A percentile compares a stretch with the other conserved stretches of the same genome.
These are phyloP conservation scores for Agaricus blazei DNA, from an alignment of 768 basidiomycete genomes.

Conservation along the genomic window DNA sequence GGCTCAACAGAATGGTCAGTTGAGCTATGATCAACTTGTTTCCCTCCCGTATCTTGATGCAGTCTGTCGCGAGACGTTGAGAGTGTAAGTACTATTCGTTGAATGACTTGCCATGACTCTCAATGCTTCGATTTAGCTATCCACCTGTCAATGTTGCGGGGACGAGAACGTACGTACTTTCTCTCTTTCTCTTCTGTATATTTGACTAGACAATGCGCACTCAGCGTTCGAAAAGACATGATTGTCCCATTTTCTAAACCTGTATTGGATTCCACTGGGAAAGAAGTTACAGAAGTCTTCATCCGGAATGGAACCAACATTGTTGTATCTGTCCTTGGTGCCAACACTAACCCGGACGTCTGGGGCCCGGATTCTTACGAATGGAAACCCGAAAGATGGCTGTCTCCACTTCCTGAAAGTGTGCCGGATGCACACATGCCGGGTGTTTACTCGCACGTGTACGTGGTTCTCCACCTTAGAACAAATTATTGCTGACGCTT, in stretches of 20 bases:
- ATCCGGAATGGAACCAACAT: conserved; percentile 32
- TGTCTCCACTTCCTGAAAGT: conserved; percentile 21
- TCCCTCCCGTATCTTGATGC: conserved; percentile 32
- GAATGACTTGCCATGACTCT: not conserved
- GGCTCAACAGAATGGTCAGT: conserved; percentile 22
- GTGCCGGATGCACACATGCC: conserved; percentile 32
- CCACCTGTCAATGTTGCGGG: conserved; percentile 18
- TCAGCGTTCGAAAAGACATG: conserved; percentile 17
- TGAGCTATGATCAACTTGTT: conserved; percentile 33
- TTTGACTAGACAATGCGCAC: too few relatives aligned
- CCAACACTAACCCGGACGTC: conserved; percentile 32
- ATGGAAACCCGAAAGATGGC: conserved; percentile 49
- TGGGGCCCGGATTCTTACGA: conserved; percentile 45
- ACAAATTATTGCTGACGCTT: not conserved
- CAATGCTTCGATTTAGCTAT: conserved; percentile 7
- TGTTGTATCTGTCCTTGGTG: conserved; percentile 24
- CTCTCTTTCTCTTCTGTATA: too few relatives aligned
- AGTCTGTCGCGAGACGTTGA: conserved; percentile 31
- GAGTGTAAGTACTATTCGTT: conserved; percentile 21
- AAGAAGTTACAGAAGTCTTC: conserved; percentile 23
- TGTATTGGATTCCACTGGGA: conserved; percentile 18
- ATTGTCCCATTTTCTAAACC: conserved; percentile 21
- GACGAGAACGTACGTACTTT: conserved; percentile 15
- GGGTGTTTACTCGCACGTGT: conserved; percentile 39
- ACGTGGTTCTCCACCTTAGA: not conserved